phyloP scores from a whole-genome alignment of 2,329 filamentous ascomycete genomes.

The Nigrospora sphaerica region DNA sequence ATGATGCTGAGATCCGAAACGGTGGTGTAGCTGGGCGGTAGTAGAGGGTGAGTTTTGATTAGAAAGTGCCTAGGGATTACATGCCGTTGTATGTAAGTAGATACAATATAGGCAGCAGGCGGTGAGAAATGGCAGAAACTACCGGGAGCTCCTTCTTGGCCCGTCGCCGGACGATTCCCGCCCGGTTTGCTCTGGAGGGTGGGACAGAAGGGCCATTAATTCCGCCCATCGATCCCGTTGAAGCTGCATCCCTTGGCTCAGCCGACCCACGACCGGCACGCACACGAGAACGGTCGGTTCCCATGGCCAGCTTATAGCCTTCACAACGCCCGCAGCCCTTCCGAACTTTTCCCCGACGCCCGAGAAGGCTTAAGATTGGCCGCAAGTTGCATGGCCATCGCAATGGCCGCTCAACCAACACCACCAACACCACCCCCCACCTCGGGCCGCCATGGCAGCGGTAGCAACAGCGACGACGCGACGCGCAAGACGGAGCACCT shows the following conservation, averaged over 20 bases:
- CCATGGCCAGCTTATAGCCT: background rate
- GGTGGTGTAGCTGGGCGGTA: no score
- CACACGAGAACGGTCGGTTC: no score
- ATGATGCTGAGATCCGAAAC: no score
- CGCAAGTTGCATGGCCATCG: slow-evolving; percentile 1
- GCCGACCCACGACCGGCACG: no score
- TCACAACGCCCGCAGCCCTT: background rate
- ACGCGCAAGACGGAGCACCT: slow-evolving; percentile 9
- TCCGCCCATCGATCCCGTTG: background rate
- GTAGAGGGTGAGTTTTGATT: no score
- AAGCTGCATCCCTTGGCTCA: no score
- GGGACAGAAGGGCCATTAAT: background rate
- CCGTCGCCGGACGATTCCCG: background rate
- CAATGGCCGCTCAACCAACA: background rate
- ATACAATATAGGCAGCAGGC: slow-evolving; percentile 4
- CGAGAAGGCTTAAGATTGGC: background rate
- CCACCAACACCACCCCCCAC: background rate
- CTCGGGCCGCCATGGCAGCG: background rate
- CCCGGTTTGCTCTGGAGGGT: background rate
- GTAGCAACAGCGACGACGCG: background rate
- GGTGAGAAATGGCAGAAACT: slow-evolving; percentile 14
- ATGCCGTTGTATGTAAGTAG: background rate
- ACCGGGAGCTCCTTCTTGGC: background rate
- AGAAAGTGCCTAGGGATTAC: no score
- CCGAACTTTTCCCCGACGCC: background rate